Conservation (phyloP, 1,284 basidiomycete genomes). For the Ustilago loliicola region DNA sequence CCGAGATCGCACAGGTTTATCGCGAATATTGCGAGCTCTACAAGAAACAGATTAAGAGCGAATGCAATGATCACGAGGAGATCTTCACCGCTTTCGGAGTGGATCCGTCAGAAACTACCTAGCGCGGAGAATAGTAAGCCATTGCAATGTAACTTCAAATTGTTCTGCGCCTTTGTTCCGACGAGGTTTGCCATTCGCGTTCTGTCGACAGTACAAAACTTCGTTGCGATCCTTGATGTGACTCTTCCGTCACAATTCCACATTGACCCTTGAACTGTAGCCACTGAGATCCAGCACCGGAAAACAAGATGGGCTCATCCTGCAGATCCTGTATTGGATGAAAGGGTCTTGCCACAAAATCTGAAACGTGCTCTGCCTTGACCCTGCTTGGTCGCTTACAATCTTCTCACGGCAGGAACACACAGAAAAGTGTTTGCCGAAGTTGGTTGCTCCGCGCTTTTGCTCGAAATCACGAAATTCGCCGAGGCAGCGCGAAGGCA, state of each 20-base stretch:
- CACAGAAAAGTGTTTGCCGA: neutral
- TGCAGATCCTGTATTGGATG: neutral
- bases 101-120: neutral
- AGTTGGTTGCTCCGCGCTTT: neutral
- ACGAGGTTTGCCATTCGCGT: neutral
- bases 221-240: neutral
- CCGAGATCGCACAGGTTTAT: constrained; percentile 18
- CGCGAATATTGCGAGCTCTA: neutral
- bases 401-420: neutral
- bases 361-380: neutral
- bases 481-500: neutral
- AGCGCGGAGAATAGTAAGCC: neutral
- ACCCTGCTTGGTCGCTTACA: neutral
- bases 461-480: constrained; percentile 1
- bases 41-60: neutral
- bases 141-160: neutral
- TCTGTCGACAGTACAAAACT: neutral
- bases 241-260: neutral
- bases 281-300: too few relatives aligned
- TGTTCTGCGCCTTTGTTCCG: neutral
- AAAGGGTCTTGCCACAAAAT: neutral
- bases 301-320: too few relatives aligned
- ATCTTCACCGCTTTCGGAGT: constrained; percentile 3
- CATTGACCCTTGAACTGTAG: neutral
- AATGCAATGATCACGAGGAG: neutral